Percentiles rank a stretch among this genome's conserved stretches.
Conservation (phyloP, 2,329 filamentous ascomycete genomes). For the Neurospora crassa region DNA sequence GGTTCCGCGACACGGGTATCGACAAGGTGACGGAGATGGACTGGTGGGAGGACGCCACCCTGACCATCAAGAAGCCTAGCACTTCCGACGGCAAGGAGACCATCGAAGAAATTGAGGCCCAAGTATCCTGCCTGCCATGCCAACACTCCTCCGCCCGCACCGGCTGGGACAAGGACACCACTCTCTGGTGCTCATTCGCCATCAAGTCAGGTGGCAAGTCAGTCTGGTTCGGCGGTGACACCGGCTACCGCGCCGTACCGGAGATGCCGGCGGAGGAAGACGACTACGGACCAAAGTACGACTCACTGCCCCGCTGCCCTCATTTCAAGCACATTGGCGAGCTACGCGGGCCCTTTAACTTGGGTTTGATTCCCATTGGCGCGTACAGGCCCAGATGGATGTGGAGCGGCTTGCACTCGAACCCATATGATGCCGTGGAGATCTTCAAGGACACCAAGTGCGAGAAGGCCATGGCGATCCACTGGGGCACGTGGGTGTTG, state of each 20-base stretch:
- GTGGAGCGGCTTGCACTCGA: slow-evolving; percentile 76
- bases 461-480: slow-evolving; percentile 70
- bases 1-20: slow-evolving; percentile 67
- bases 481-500: slow-evolving; percentile 87
- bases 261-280: slow-evolving; percentile 49
- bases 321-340: slow-evolving; percentile 79
- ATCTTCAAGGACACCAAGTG: slow-evolving; percentile 83
- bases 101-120: slow-evolving; percentile 48
- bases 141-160: slow-evolving; percentile 71
- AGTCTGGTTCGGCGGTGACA: slow-evolving; percentile 87
- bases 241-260: slow-evolving; percentile 76
- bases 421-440: slow-evolving; percentile 79
- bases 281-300: slow-evolving; percentile 61
- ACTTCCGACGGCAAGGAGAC: slow-evolving; percentile 20
- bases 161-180: slow-evolving; percentile 59
- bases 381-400: slow-evolving; percentile 67
- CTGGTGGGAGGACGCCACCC: slow-evolving; percentile 82
- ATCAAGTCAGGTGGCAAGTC: slow-evolving; percentile 63
- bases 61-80: slow-evolving; percentile 29
- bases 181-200: slow-evolving; percentile 84
- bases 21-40: slow-evolving; percentile 78
- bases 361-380: slow-evolving; percentile 88
- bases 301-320: slow-evolving; percentile 63
- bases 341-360: slow-evolving; percentile 74
- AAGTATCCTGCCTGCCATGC: slow-evolving; percentile 69